These are phyloP conservation scores for Trichoderma virens DNA, from an alignment of 495 filamentous ascomycete genomes.

Conservation along the genomic window DNA sequence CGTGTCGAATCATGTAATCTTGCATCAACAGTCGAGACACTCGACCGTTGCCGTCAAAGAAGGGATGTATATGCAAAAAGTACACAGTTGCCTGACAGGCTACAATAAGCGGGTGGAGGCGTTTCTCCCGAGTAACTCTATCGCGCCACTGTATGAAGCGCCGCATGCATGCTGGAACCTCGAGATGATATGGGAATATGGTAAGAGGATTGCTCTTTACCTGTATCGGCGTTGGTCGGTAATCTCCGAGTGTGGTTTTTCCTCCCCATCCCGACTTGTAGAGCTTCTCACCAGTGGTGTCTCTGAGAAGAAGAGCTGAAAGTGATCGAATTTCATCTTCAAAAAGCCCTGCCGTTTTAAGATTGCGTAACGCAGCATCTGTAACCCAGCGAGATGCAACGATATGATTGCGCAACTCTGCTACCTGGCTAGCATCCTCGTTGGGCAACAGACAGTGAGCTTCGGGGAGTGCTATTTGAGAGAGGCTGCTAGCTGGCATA, in stretches of 20 bases:
- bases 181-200: slow-evolving; percentile 16
- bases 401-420: slow-evolving; percentile 16
- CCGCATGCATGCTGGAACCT: slow-evolving; percentile 15
- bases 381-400: slow-evolving; percentile 14
- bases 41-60: slow-evolving; percentile 16
- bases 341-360: slow-evolving; percentile 7
- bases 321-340: slow-evolving; percentile 8
- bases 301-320: not conserved
- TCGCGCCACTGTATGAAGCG: slow-evolving; percentile 14
- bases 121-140: slow-evolving; percentile 6
- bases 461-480: slow-evolving; percentile 5
- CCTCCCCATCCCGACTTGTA: not conserved
- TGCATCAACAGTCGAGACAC: slow-evolving; percentile 12
- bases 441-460: slow-evolving; percentile 9
- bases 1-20: slow-evolving; percentile 17
- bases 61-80: slow-evolving; percentile 15
- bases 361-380: slow-evolving; percentile 12
- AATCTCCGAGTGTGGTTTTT: slow-evolving; percentile 8
- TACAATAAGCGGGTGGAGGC: slow-evolving; percentile 12
- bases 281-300: not conserved
- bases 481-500: not conserved
- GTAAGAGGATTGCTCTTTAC: slow-evolving; percentile 12
- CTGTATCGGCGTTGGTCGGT: slow-evolving; percentile 11
- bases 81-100: slow-evolving; percentile 10
- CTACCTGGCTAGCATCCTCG: slow-evolving; percentile 13